Conservation (phyloP, 805 yeast genomes). For the Huiozyma sinensis region DNA sequence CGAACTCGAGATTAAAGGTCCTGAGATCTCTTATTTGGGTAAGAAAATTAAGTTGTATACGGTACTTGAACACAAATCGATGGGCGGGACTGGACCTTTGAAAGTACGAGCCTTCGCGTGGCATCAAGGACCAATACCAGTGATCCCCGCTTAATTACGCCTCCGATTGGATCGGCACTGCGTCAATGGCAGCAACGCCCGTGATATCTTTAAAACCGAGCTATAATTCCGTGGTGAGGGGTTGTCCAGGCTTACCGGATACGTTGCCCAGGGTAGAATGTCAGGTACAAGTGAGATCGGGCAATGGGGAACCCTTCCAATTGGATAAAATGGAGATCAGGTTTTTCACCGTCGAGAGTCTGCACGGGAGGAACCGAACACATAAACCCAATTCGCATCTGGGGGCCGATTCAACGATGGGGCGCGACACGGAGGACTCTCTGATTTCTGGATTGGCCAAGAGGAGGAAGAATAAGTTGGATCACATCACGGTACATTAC, state of each 20-base stretch:
- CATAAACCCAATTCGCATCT: background rate
- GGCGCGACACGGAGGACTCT: background rate
- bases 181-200: constrained; percentile 16
- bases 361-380: constrained; percentile 16
- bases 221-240: constrained; percentile 43
- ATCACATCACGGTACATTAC: constrained; percentile 23
- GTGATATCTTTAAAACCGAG: constrained; percentile 37
- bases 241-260: constrained; percentile 61
- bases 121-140: too few relatives aligned
- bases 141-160: too few relatives aligned
- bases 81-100: too few relatives aligned
- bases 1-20: too few relatives aligned
- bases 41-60: too few relatives aligned
- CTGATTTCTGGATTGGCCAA: background rate
- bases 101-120: too few relatives aligned
- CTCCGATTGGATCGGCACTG: too few relatives aligned
- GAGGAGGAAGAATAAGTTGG: constrained; percentile 12
- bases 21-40: too few relatives aligned
- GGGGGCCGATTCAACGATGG: background rate
- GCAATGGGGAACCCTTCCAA: constrained; percentile 36
- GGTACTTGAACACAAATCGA: too few relatives aligned
- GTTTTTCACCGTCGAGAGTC: constrained; percentile 41
- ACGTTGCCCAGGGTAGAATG: constrained; percentile 52
- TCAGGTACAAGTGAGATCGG: constrained; percentile 43
- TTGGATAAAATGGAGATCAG: constrained; percentile 39